Base-by-base conservation (phyloP, 192 early-diverging fungal genomes). In the Helicostylum pulchrum region DNA sequence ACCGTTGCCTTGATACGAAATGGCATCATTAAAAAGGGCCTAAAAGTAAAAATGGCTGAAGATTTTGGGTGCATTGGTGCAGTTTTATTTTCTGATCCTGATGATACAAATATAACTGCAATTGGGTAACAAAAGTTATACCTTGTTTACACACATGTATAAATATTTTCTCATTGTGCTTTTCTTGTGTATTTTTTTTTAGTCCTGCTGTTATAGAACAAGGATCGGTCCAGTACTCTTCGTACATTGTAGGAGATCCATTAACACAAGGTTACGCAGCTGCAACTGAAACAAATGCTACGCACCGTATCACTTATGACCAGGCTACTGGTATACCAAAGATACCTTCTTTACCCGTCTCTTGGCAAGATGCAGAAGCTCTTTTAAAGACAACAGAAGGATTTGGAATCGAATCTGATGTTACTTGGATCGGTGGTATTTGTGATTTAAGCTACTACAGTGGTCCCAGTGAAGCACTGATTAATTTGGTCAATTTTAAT, bases 51-150 rank as follows among this genome's bases (percentile, higher is more conserved):
- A 5, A 74, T 65, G 19, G 87, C 87, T 3, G 76, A 86, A 65
- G 42, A 68, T 11, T 63, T 65, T 17, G 86, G 86, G 6, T 81
- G 81, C n/a, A 65, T 65, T 0, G 87, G 84, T 8, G 76, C 77
- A 57, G 58, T 88, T 3, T 72, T 88, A 21, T 88, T 86, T 70
- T 79, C 82, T 14, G 87, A 88, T 55, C 87, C 87, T 4, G 86
- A 88, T 44, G 86, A 83, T 12, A 77, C 63, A 39, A 43, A 26
- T 26, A 26, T 2, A 26, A 26, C 26, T 26, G 26, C 26, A 26
- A 26, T 26, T 26, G 26, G 26, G 26, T n/a, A n/a, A n/a, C n/a
- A n/a, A n/a, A n/a, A n/a, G n/a, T n/a, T n/a, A n/a, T n/a, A n/a
- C n/a, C n/a, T n/a, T n/a, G n/a, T n/a, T n/a, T n/a, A n/a, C n/a